These are phyloP conservation scores for Oehlia diaphana DNA, from an alignment of 192 early-diverging fungal species.

Conservation along the genomic window DNA sequence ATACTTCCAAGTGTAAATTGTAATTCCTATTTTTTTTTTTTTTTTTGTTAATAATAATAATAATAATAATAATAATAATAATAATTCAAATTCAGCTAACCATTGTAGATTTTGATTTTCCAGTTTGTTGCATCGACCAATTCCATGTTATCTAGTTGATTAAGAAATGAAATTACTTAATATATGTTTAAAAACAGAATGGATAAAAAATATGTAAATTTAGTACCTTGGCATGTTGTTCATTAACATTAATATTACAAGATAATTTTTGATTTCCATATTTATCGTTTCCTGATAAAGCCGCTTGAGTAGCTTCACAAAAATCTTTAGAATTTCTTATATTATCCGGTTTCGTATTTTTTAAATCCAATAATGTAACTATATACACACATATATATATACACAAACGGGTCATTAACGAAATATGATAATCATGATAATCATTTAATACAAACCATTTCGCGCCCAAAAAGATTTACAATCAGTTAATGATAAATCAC, in stretches of 20 bases:
- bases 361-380: slow-evolving; percentile 7
- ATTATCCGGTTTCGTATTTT: background rate
- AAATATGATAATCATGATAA: background rate
- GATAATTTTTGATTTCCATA: slow-evolving; percentile 7
- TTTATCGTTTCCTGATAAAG: slow-evolving; percentile 12
- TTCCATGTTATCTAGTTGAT: background rate
- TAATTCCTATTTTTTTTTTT: background rate
- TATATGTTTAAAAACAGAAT: too few relatives aligned
- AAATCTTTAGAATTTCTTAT: background rate
- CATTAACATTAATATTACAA: background rate
- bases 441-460: background rate
- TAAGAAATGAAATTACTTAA: background rate
- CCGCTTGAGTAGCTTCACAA: background rate
- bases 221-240: background rate
- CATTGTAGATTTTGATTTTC: background rate
- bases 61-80: too few relatives aligned
- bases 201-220: too few relatives aligned
- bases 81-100: background rate
- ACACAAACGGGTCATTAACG: background rate
- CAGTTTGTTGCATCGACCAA: background rate
- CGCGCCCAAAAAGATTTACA: slow-evolving; percentile 8
- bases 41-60: too few relatives aligned
- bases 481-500: slow-evolving; percentile 9
- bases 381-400: too few relatives aligned
- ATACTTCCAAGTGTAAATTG: background rate